Base-by-base conservation (phyloP, 768 basidiomycete species). In the Rhodotorula paludigena region DNA sequence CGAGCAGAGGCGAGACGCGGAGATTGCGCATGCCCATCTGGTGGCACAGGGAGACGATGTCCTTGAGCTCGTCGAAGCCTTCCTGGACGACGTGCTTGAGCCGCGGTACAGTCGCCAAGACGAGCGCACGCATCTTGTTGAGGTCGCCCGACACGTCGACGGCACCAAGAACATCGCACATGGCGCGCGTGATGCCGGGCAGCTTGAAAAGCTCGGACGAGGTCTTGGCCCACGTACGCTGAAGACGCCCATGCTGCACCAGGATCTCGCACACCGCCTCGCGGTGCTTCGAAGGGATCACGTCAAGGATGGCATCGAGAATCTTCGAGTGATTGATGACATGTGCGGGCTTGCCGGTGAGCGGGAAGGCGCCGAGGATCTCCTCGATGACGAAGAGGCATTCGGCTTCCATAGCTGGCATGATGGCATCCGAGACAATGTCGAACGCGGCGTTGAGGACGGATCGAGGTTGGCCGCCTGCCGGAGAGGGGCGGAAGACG, bases 341-440 rank as follows among this genome's bases (percentile, higher is more conserved):
- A 54, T 76, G 75, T 23, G 69, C 54, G 3, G 65, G 60, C n/a
- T 58, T 52, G 48, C 72, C 72, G 7, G 38, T 49, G 51, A 72
- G 68, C 4, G 66, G 66, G 62, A 69, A 73, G 3, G 68, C 64
- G 23, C 44, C 38, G 57, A 73, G 64, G 35, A 69, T 60, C 55
- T 73, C 72, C 25, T 73, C 70, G 57, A 72, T 52, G 54, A 71
- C 67, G 57, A 65, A 68, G 36, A 77, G 64, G 51, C 73, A 68
- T 45, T 77, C 77, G 2, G 77, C 77, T 36, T 77, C 77, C 32
- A 72, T 70, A 0, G 75, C 76, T 41, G 76, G 71, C 28, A 76
- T 77, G 6, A 59, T 63, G 16, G 73, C 73, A 38, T 74, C 71
- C 3, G 75, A 73, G 9, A 77, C 72, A 41, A 77, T 74, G 63